A percentile compares a stretch with the other conserved stretches of the same genome.
Evolutionary conservation across 2,329 filamentous ascomycete species (phyloP).

Genomic region (Bipolaris bicolor): DNA sequence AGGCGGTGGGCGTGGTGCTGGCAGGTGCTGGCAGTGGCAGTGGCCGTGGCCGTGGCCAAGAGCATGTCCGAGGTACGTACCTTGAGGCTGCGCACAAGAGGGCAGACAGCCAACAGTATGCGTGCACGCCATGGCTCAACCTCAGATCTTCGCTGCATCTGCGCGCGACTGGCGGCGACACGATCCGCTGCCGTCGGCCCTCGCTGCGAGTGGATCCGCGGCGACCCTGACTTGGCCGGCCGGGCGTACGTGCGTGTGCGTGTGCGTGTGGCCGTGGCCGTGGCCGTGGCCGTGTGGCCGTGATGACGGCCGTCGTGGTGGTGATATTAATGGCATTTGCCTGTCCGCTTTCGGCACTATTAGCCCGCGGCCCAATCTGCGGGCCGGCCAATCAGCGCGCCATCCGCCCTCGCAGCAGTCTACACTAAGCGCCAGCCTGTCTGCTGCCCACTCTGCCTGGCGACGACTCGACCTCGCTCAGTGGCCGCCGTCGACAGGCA

Average conservation of each 20-base stretch:
- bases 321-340: slow-evolving; percentile 45
- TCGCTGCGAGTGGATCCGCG: slow-evolving; percentile 14
- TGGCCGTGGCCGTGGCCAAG: background rate
- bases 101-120: slow-evolving; percentile 13
- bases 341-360: slow-evolving; percentile 32
- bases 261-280: too few species aligned
- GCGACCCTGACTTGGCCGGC: slow-evolving; percentile 22
- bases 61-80: slow-evolving; percentile 14
- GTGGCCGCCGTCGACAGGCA: slow-evolving; percentile 35
- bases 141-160: slow-evolving; percentile 34
- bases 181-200: slow-evolving; percentile 33
- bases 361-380: slow-evolving; percentile 26
- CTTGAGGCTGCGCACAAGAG: background rate
- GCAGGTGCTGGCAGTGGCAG: slow-evolving; percentile 1
- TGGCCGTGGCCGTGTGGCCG: too few species aligned
- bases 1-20: slow-evolving; percentile 11
- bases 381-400: slow-evolving; percentile 38
- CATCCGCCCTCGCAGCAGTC: slow-evolving; percentile 35
- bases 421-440: slow-evolving; percentile 45
- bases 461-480: slow-evolving; percentile 32
- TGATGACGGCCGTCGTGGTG: slow-evolving; percentile 14
- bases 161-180: slow-evolving; percentile 26
- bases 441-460: slow-evolving; percentile 34
- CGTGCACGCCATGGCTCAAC: slow-evolving; percentile 30
- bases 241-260: background rate